phyloP scores from a whole-genome alignment of 352 stramenopile genomes.

The Saprolegnia parasitica region DNA sequence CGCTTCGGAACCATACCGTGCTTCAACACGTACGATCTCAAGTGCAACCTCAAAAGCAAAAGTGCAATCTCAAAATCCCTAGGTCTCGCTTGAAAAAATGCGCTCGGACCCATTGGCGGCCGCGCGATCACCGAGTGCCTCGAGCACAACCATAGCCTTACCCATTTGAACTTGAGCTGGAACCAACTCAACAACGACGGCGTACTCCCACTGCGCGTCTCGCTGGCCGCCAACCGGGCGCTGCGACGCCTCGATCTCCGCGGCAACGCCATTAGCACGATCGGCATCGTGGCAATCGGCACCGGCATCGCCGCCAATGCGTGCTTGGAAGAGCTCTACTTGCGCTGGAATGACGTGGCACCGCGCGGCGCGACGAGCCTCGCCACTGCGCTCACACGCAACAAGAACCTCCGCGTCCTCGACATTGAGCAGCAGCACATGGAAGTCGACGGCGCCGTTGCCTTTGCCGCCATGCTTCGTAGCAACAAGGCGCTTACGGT shows the following conservation, averaged over 20 bases:
- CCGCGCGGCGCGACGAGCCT: constrained; percentile 50
- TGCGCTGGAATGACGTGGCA: constrained; percentile 71
- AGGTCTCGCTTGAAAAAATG: constrained; percentile 70
- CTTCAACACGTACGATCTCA: constrained; percentile 34
- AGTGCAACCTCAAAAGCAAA: neutral
- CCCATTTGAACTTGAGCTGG: constrained; percentile 71
- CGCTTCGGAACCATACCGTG: constrained; percentile 55
- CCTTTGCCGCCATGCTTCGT: constrained; percentile 59
- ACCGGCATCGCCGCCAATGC: constrained; percentile 47
- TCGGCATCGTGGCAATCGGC: constrained; percentile 51
- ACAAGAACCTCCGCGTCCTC: constrained; percentile 55
- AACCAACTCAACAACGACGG: constrained; percentile 63
- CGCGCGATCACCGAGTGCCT: constrained; percentile 56
- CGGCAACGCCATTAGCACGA: constrained; percentile 52
- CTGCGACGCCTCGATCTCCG: constrained; percentile 60
- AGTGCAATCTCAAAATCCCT: neutral
- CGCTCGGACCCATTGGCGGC: constrained; percentile 43
- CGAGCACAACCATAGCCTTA: constrained; percentile 52
- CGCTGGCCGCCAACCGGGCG: constrained; percentile 43
- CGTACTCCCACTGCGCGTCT: constrained; percentile 40
- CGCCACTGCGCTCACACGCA: constrained; percentile 44
- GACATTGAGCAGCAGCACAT: constrained; percentile 78
- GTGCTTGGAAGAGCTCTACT: constrained; percentile 54
- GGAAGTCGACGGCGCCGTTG: constrained; percentile 42
- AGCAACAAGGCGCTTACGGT: constrained; percentile 48